Conservation (phyloP, 352 stramenopile genomes). For the Pythium myriotylum region DNA sequence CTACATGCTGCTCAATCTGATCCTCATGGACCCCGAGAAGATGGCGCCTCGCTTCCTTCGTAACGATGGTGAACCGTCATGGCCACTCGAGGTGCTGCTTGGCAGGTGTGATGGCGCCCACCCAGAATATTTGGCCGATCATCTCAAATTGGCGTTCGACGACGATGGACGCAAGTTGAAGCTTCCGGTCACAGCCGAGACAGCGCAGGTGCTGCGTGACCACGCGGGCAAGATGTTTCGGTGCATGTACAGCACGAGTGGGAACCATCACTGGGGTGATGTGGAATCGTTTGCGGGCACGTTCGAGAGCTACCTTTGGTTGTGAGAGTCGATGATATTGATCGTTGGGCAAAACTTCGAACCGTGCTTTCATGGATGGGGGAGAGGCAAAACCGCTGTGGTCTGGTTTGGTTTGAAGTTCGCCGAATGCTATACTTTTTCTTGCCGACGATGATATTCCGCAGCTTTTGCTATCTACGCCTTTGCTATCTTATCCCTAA, state of each 20-base stretch:
- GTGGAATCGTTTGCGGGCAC: background rate
- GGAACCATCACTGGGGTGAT: slow-evolving; percentile 15
- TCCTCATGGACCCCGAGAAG: background rate
- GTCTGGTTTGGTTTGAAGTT: too few species aligned
- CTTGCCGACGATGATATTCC: too few species aligned
- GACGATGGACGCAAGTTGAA: slow-evolving; percentile 11
- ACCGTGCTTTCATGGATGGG: too few species aligned
- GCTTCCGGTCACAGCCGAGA: slow-evolving; percentile 17
- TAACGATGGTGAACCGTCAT: background rate
- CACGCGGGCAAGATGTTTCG: slow-evolving; percentile 33
- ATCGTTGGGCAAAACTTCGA: too few species aligned
- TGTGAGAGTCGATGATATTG: too few species aligned
- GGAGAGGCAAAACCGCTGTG: too few species aligned
- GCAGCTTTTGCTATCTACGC: too few species aligned
- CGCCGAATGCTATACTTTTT: too few species aligned
- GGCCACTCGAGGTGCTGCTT: background rate
- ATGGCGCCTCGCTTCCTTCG: background rate
- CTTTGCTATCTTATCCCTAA: too few species aligned
- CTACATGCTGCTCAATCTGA: slow-evolving; percentile 5
- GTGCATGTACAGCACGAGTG: slow-evolving; percentile 33
- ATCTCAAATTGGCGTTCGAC: background rate
- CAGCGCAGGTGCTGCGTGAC: slow-evolving; percentile 28
- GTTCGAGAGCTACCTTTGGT: background rate
- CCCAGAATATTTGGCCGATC: background rate
- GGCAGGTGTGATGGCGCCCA: background rate